These are phyloP conservation scores for Plasmodium gonderi DNA, from an alignment of 169 alveolate species.

Conservation along the genomic window DNA sequence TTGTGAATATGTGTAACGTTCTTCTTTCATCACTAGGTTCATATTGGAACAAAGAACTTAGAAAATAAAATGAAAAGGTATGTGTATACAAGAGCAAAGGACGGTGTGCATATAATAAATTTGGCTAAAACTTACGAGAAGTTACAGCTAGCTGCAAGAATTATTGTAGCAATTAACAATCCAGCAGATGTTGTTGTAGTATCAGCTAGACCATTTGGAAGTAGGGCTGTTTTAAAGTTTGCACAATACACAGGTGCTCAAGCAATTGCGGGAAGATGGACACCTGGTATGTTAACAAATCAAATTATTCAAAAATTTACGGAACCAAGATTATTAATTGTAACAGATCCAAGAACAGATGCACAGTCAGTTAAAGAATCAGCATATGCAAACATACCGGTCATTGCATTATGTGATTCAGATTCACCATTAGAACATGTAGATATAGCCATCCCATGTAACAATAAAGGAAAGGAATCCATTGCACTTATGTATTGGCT, in stretches of 20 bases:
- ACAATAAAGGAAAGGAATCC: slow-evolving; percentile 97
- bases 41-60: slow-evolving; percentile 97
- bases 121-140: slow-evolving; percentile 98
- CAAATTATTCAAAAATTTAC: slow-evolving; percentile 96
- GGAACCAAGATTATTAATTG: slow-evolving; percentile 99
- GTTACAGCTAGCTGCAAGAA: slow-evolving; percentile 98
- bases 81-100: slow-evolving; percentile 96
- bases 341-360: slow-evolving; percentile 99
- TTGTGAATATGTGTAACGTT: background rate
- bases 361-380: slow-evolving; percentile 97
- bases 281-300: slow-evolving; percentile 99
- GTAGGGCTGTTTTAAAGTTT: slow-evolving; percentile 99
- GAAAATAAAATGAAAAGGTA: slow-evolving; percentile 97
- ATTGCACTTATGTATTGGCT: slow-evolving; percentile 98
- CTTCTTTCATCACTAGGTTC: slow-evolving; percentile 86
- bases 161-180: slow-evolving; percentile 98
- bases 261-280: slow-evolving; percentile 98
- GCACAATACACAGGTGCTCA: slow-evolving; percentile 97
- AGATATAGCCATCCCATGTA: slow-evolving; percentile 99
- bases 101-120: slow-evolving; percentile 97
- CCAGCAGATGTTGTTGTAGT: slow-evolving; percentile 98
- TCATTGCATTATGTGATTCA: slow-evolving; percentile 98
- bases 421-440: slow-evolving; percentile 98
- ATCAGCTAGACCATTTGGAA: slow-evolving; percentile 96
- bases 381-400: slow-evolving; percentile 98